Conservation (phyloP, 768 basidiomycete species). For the Rhizopogon sp. region DNA sequence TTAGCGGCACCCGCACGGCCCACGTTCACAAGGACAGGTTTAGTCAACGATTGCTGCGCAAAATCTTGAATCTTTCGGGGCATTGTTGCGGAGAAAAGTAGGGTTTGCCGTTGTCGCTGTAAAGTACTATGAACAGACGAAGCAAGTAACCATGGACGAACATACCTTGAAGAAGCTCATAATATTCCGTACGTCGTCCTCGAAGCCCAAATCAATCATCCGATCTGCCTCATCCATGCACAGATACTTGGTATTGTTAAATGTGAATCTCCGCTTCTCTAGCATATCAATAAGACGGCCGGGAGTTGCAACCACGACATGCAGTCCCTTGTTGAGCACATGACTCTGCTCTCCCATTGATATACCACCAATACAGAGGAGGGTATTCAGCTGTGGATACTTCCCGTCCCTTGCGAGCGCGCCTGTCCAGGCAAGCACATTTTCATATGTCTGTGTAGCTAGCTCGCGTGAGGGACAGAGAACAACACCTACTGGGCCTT, state of each 20-base stretch:
- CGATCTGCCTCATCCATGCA: slow-evolving; percentile 99
- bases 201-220: slow-evolving; percentile 99
- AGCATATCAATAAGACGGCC: slow-evolving; percentile 97
- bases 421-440: slow-evolving; percentile 80
- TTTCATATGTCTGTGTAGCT: slow-evolving; percentile 96
- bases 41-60: slow-evolving; percentile 92
- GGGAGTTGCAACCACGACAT: slow-evolving; percentile 95
- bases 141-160: background rate
- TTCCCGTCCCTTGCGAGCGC: slow-evolving; percentile 73
- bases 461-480: slow-evolving; percentile 97
- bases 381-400: slow-evolving; percentile 82
- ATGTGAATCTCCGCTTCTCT: slow-evolving; percentile 89
- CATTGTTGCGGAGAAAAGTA: slow-evolving; percentile 99
- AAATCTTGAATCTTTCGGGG: slow-evolving; percentile 99
- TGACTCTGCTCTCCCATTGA: slow-evolving; percentile 98
- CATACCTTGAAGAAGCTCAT: slow-evolving; percentile 97
- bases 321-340: slow-evolving; percentile 84
- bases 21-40: slow-evolving; percentile 93
- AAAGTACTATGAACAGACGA: slow-evolving; percentile 6
- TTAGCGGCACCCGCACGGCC: slow-evolving; percentile 98
- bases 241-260: slow-evolving; percentile 91
- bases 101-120: slow-evolving; percentile 92
- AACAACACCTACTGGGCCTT: slow-evolving; percentile 95
- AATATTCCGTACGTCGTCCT: slow-evolving; percentile 97
- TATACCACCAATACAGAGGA: slow-evolving; percentile 96